Conservation (phyloP, 768 basidiomycete genomes). For the Auriscalpium microsporum region DNA sequence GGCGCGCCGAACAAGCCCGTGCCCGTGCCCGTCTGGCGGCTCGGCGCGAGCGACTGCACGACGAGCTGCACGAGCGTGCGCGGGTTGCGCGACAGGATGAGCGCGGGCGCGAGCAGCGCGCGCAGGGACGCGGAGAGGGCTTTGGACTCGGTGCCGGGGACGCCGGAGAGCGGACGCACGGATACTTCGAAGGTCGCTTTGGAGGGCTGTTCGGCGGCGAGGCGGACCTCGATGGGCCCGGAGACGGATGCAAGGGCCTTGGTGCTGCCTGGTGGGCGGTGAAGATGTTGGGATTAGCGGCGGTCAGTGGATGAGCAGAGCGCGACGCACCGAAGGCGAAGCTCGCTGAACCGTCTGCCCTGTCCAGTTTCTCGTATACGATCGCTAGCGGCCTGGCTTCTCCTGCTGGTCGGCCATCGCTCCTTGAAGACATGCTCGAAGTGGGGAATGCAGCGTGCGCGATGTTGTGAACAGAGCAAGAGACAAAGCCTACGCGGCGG, state of each 20-base stretch:
- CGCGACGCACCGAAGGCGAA: constrained; percentile 28
- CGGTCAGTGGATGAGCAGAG: neutral
- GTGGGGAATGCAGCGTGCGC: no score
- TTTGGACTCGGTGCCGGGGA: constrained; percentile 66
- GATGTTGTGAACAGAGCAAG: no score
- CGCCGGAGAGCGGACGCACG: constrained; percentile 58
- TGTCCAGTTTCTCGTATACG: constrained; percentile 41
- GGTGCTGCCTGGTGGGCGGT: constrained; percentile 26
- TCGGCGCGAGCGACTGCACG: constrained; percentile 46
- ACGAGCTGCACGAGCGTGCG: constrained; percentile 74
- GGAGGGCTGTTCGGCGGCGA: constrained; percentile 60
- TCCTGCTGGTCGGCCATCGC: no score
- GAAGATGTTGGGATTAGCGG: no score
- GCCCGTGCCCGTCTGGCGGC: constrained; percentile 2
- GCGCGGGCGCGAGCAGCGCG: constrained; percentile 46
- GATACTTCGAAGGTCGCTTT: constrained; percentile 69
- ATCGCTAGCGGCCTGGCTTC: constrained; percentile 22
- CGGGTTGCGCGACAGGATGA: constrained; percentile 61
- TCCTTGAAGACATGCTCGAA: no score
- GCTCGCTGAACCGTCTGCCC: constrained; percentile 60
- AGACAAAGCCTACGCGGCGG: no score
- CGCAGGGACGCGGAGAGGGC: constrained; percentile 46
- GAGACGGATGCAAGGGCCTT: constrained; percentile 61
- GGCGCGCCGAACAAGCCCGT: neutral
- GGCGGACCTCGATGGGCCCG: constrained; percentile 72